These are phyloP conservation scores for Candida sithepensis DNA, from an alignment of 805 yeast species.

Conservation along the genomic window DNA sequence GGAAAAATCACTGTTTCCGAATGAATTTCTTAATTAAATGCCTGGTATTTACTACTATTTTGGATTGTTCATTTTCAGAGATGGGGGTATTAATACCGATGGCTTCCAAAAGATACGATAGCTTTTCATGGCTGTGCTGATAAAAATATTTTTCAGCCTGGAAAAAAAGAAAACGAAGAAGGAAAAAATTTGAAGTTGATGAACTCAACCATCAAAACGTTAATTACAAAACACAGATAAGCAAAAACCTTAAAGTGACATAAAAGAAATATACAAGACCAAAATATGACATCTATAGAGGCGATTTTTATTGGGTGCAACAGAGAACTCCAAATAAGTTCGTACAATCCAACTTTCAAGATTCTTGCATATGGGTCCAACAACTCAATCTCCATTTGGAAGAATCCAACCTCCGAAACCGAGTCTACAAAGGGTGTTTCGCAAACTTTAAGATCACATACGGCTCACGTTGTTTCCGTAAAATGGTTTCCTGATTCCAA, in stretches of 20 bases:
- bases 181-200: background rate
- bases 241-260: background rate
- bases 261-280: background rate
- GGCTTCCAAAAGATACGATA: no score
- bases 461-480: slow-evolving; percentile 63
- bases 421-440: slow-evolving; percentile 41
- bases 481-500: slow-evolving; percentile 46
- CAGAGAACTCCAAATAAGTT: slow-evolving; percentile 58
- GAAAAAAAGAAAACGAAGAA: background rate
- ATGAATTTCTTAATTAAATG: no score
- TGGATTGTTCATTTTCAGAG: no score
- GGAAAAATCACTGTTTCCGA: no score
- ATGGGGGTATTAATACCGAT: no score
- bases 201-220: no score
- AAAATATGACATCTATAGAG: slow-evolving; percentile 31
- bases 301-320: slow-evolving; percentile 74
- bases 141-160: background rate
- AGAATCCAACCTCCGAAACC: slow-evolving; percentile 49
- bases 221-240: background rate
- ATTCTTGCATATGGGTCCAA: slow-evolving; percentile 73
- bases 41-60: no score
- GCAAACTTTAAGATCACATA: slow-evolving; percentile 58
- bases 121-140: background rate
- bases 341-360: slow-evolving; percentile 35
- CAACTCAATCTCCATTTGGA: slow-evolving; percentile 53